Conservation (phyloP, 495 filamentous ascomycete species). For the Halenospora varia region DNA sequence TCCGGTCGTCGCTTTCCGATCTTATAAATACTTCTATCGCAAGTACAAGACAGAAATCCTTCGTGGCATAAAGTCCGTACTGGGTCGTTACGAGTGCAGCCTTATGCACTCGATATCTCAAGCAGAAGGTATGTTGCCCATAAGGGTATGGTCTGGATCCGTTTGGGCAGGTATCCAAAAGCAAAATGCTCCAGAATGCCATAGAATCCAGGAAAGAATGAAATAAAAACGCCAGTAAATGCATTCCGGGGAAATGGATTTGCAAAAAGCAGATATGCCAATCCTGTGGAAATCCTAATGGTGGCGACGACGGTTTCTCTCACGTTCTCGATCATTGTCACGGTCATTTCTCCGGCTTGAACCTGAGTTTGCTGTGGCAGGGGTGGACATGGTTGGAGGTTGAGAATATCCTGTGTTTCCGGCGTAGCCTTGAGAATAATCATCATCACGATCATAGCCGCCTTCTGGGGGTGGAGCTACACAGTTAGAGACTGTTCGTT, state of each 20-base stretch:
- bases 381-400: slow-evolving; percentile 8
- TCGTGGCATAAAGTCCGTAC: slow-evolving; percentile 2
- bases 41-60: slow-evolving; percentile 10
- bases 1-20: slow-evolving; percentile 17
- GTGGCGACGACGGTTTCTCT: slow-evolving; percentile 9
- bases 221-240: slow-evolving; percentile 25
- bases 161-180: slow-evolving; percentile 9
- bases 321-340: slow-evolving; percentile 17
- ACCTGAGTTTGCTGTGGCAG: slow-evolving; percentile 5
- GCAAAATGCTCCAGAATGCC: slow-evolving; percentile 13
- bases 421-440: slow-evolving; percentile 8
- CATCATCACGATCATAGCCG: not conserved
- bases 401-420: slow-evolving; percentile 8
- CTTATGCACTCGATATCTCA: slow-evolving; percentile 10
- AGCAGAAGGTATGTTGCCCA: slow-evolving; percentile 9
- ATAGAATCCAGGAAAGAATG: slow-evolving; percentile 9
- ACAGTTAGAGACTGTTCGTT: slow-evolving; percentile 22
- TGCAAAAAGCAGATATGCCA: slow-evolving; percentile 11
- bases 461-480: slow-evolving; percentile 17
- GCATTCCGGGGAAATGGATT: slow-evolving; percentile 12
- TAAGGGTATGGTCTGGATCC: slow-evolving; percentile 18
- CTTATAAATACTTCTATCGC: slow-evolving; percentile 9
- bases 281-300: slow-evolving; percentile 12
- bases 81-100: slow-evolving; percentile 10
- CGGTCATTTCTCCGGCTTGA: slow-evolving; percentile 15